Conservation (phyloP, 305 asterid species). For the Rubia occidens region DNA sequence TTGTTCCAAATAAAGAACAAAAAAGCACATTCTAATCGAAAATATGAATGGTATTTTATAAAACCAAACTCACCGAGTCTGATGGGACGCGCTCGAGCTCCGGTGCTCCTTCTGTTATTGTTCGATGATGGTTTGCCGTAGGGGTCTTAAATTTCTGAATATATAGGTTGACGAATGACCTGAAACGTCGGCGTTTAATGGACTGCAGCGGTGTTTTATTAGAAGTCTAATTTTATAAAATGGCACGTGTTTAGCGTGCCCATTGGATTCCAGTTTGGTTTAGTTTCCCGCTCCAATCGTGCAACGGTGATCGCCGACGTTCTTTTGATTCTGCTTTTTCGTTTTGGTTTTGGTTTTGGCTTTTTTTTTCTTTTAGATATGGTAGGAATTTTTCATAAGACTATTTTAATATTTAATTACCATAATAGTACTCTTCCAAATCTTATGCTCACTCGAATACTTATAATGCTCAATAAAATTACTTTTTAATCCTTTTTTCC, state of each 20-base stretch:
- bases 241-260: slow-evolving; percentile 1
- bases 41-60: neutral
- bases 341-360: no score
- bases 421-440: no score
- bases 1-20: no score
- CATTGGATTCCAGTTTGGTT: neutral
- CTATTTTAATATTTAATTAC: no score
- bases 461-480: no score
- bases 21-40: no score
- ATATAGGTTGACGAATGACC: neutral
- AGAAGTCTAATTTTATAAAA: neutral
- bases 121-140: neutral
- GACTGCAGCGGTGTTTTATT: neutral
- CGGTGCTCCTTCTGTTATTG: neutral
- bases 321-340: neutral
- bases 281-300: neutral
- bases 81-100: neutral
- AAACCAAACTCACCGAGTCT: neutral
- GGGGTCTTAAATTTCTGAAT: neutral
- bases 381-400: no score
- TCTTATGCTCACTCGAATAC: no score
- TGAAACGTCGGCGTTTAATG: neutral
- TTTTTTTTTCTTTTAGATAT: neutral
- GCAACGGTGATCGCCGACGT: neutral
- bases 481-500: no score